A percentile compares a stretch with the other conserved stretches of the same genome.
phyloP scores from a whole-genome alignment of 169 alveolate species.

The Eimeria sp. region DNA sequence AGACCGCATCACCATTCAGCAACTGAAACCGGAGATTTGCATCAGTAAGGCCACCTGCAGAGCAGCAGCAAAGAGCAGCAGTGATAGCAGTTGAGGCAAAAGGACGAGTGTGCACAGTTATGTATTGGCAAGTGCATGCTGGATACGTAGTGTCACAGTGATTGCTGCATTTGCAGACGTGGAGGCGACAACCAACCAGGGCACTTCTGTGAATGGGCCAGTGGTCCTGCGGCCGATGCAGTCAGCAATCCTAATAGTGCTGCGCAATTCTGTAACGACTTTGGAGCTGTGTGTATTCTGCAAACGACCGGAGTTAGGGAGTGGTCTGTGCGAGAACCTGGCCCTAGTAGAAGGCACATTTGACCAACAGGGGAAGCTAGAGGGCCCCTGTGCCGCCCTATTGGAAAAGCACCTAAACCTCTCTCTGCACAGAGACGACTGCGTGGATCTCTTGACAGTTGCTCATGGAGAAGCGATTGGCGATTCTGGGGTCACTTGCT shows the following conservation, averaged over 20 bases:
- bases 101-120: neutral
- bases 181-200: conserved; percentile 59
- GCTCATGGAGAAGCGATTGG: conserved; percentile 60
- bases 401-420: conserved; percentile 54
- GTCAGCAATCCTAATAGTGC: conserved; percentile 68
- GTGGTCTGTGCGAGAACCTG: conserved; percentile 40
- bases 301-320: conserved; percentile 49
- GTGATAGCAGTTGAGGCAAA: neutral
- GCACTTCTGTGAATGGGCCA: conserved; percentile 47
- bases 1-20: conserved; percentile 56
- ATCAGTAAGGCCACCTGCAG: conserved; percentile 5
- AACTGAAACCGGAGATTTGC: conserved; percentile 60
- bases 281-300: conserved; percentile 71
- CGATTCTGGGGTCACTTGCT: conserved; percentile 41
- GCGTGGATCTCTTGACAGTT: conserved; percentile 58
- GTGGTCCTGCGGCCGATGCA: conserved; percentile 79
- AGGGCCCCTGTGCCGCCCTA: conserved; percentile 72
- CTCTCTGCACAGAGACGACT: conserved; percentile 52
- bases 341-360: conserved; percentile 70
- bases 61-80: conserved; percentile 13
- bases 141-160: neutral
- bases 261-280: conserved; percentile 72
- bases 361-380: conserved; percentile 75
- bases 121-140: neutral
- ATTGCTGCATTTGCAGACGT: conserved; percentile 42